Conservation (phyloP, 352 stramenopile genomes). For the Thalassiosira mediterranea region DNA sequence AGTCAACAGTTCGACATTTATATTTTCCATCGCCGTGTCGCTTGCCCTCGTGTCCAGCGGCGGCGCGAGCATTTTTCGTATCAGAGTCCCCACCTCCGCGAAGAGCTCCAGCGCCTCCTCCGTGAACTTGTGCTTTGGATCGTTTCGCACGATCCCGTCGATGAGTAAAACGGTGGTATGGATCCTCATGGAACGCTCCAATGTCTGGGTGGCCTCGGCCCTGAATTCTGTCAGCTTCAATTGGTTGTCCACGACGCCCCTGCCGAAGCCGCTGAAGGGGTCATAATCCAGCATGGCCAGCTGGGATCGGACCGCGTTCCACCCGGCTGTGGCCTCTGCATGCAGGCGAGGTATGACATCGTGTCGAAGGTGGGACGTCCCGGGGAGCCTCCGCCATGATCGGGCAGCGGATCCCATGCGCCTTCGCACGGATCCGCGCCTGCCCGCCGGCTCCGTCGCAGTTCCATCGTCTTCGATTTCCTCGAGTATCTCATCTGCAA, state of each 20-base stretch:
- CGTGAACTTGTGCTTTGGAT: slow-evolving; percentile 40
- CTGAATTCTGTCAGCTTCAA: slow-evolving; percentile 25
- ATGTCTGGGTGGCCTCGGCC: slow-evolving; percentile 26
- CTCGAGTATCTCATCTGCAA: no score
- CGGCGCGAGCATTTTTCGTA: slow-evolving; percentile 40
- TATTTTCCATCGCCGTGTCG: slow-evolving; percentile 14
- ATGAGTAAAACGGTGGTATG: slow-evolving; percentile 52
- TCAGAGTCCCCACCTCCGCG: slow-evolving; percentile 25
- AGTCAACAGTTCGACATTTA: slow-evolving; percentile 24
- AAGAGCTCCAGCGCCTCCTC: slow-evolving; percentile 29
- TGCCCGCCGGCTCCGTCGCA: neutral
- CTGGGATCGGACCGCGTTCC: slow-evolving; percentile 23
- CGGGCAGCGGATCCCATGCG: slow-evolving; percentile 1
- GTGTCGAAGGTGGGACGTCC: neutral
- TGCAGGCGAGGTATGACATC: slow-evolving; percentile 28
- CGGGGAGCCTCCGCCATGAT: slow-evolving; percentile 2
- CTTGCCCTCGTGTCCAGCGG: slow-evolving; percentile 18
- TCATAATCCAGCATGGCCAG: slow-evolving; percentile 42
- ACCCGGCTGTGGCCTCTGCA: slow-evolving; percentile 37
- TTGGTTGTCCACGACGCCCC: neutral
- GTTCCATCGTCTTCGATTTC: neutral
- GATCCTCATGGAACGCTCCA: slow-evolving; percentile 43
- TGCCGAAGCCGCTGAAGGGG: slow-evolving; percentile 37
- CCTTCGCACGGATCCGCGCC: no score
- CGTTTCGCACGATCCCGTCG: slow-evolving; percentile 50